Conservation (phyloP, 2,329 filamentous ascomycete genomes). For the Alternaria solani region DNA sequence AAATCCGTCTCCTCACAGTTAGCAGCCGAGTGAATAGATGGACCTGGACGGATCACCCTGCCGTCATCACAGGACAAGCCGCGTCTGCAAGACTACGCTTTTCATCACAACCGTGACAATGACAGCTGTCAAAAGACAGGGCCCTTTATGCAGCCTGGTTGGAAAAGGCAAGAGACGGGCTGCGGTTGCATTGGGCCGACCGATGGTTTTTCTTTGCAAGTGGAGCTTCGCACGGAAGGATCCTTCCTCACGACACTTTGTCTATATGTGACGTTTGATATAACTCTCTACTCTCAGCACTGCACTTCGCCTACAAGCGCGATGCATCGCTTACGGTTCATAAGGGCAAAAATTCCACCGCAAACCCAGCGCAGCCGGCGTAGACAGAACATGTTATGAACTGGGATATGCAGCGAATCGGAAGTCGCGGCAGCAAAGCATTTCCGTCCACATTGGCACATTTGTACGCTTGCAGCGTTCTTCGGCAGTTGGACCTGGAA, state of each 20-base stretch:
- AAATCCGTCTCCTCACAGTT: not conserved
- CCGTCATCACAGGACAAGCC: conserved; percentile 6
- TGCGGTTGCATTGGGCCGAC: conserved; percentile 17
- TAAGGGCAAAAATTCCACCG: not conserved
- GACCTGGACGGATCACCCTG: conserved; percentile 3
- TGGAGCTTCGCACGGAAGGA: conserved; percentile 5
- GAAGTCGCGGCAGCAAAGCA: conserved; percentile 7
- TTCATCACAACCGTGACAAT: conserved; percentile 8
- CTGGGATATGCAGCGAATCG: conserved; percentile 6
- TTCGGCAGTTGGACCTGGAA: not conserved
- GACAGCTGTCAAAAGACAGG: conserved; percentile 17
- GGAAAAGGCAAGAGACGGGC: conserved; percentile 15
- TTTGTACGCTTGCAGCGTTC: not conserved
- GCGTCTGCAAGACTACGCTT: conserved; percentile 6
- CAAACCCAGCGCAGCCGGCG: not conserved
- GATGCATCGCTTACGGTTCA: not conserved
- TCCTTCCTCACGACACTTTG: conserved; percentile 10
- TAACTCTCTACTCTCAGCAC: not conserved
- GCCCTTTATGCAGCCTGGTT: conserved; percentile 12
- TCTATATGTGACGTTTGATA: conserved; percentile 2
- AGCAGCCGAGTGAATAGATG: not conserved
- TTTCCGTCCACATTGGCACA: not conserved
- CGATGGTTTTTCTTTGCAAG: conserved; percentile 1
- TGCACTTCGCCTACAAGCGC: not conserved
- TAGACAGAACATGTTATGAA: not conserved